Evolutionary conservation across 75 land plant species (phyloP), one percentile per base, ranked within the genome.

Genomic region (Pinus taeda): DNA sequence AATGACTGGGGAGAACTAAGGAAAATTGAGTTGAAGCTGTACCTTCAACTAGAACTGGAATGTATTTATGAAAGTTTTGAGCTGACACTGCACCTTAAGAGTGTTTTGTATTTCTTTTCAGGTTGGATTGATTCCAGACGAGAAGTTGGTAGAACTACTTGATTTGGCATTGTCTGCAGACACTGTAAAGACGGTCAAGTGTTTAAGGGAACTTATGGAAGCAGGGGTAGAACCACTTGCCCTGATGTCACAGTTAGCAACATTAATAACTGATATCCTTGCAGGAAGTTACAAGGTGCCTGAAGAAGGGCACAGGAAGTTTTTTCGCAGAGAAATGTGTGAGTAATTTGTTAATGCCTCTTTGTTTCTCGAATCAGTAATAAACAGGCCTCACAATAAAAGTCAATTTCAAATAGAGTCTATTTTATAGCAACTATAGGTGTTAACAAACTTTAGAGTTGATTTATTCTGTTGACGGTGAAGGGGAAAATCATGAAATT

Each of bases 131-230:
- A 82, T 95, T 15, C 87, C 98, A 72, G 95, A 97, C 75, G 88
- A 83, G 76, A 89, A 90, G 77, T 78, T 97, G 69, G 86, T 92
- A 49, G 98, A 97, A 81, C 83, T 97, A 69, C 93, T 97, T 74
- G 99, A 97, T 80, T 83, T 91, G 69, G 99, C 98, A 69, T 61
- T 97, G 59, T 92, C 95, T 49, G 99, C 97, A 53, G 95, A 97
- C 80, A 91, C 98, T 6, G 91, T 91, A 73, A 92, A 90, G 74
- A 97, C 99, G 12, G 94, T 95, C 26, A 91, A 90, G 76, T 85
- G 66, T 56, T 74, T 95, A 73, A 88, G 98, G 59, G 95, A 92
- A 57, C 83, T 97, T 49, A 91, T 93, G 86, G 91, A 91, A 73
- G 74, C 92, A 71, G 98, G 98, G 71, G 92, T 93, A 29, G 98